Percentiles rank a stretch among this genome's conserved stretches.
These are phyloP conservation scores for Aspergillus nomiae DNA, from an alignment of 2,329 filamentous ascomycete genomes.

Conservation along the genomic window DNA sequence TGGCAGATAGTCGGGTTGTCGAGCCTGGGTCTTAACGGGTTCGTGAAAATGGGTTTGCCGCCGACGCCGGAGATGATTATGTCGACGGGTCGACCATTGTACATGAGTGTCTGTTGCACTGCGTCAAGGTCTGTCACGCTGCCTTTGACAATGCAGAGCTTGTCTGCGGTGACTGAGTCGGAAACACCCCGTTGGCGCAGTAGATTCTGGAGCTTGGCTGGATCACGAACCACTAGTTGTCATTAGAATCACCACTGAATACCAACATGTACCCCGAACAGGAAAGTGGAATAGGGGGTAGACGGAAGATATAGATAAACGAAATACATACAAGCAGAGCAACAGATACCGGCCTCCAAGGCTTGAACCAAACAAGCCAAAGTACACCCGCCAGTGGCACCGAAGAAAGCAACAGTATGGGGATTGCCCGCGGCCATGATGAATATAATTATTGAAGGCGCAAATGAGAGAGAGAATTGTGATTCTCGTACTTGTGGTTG, in stretches of 20 bases:
- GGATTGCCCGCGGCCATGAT: background rate
- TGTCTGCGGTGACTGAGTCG: conserved; percentile 31
- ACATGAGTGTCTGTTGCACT: conserved; percentile 40
- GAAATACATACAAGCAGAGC: conserved; percentile 38
- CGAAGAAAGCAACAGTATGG: conserved; percentile 53
- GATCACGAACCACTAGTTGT: conserved; percentile 47
- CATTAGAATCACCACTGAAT: background rate
- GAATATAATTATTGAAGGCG: no score
- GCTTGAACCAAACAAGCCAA: conserved; percentile 47
- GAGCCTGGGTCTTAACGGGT: conserved; percentile 29
- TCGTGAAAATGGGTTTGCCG: conserved; percentile 29
- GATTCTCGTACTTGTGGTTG: background rate
- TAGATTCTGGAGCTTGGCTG: conserved; percentile 50
- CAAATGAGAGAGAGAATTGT: background rate
- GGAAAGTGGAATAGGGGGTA: background rate
- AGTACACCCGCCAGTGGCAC: conserved; percentile 54
- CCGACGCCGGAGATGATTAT: conserved; percentile 54
- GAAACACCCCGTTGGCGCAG: conserved; percentile 46
- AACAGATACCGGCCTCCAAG: conserved; percentile 48
- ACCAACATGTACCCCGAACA: background rate
- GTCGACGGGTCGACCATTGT: conserved; percentile 35
- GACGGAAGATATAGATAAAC: background rate
- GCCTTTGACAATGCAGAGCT: conserved; percentile 53
- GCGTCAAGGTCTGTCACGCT: conserved; percentile 46
- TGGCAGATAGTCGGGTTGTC: conserved; percentile 40